Base-by-base conservation (phyloP, 768 basidiomycete genomes). In the Mycena metata region DNA sequence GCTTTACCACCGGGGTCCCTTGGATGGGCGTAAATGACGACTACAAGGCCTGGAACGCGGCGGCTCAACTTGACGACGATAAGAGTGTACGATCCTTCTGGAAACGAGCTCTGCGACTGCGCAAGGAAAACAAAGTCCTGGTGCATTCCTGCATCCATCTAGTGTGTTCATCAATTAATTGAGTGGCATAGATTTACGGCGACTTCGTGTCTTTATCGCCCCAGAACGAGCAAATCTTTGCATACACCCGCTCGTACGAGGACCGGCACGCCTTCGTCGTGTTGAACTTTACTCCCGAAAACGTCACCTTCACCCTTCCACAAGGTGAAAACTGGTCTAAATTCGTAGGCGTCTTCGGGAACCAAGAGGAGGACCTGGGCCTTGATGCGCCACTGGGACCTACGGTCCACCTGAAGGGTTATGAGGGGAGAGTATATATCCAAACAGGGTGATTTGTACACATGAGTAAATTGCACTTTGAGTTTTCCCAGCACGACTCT, bases 11-110 rank as follows among this genome's bases (percentile, higher is more conserved):
- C 0, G 88, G 86, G 3, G 83, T 76, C 2, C 91, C 92, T 0
- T 94, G 91, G 91, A 93, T 93, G 90, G 82, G 90, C 26, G 86
- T 90, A 9, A 90, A 91, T 72, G 90, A 91, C 43, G 90, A 92
- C 71, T 91, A 88, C 73, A 62, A 69, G n/a, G 67, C 69, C 0
- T 91, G 89, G 85, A 93, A 92, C 70, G 90, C 81, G 17, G 81
- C 72, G 1, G 76, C 74, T 15, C 87, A 92, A 76, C 45, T 81
- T 17, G 69, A 73, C 0, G 86, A 91, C 64, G 70, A 78, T 0
- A 70, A 80, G n/a, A 91, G 89, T 72, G 89, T 91, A 3, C 81
- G 81, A 50, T 73, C 81, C 2, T 93, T 93, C 76, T 94, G 87
- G 84, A 89, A 88, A 74, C 76, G 78, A 21, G 85, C 90, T 11